Evolutionary conservation across 257 asterid species (phyloP).

Genomic region (Solanum pennellii): DNA sequence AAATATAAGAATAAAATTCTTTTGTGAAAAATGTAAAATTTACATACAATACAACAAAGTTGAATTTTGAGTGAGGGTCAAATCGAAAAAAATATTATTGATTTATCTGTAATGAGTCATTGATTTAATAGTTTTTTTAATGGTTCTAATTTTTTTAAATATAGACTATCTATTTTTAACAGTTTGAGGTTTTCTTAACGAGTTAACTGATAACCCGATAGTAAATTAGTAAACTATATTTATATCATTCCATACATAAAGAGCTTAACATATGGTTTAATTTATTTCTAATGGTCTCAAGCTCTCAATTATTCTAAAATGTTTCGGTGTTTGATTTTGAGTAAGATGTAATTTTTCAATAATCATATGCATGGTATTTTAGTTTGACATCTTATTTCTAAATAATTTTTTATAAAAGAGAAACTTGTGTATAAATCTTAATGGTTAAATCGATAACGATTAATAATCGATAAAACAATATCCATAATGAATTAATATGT

Average conservation of each 20-base stretch:
- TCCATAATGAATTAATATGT: too few relatives aligned
- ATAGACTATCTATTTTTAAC: not conserved
- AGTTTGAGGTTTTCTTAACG: too few relatives aligned
- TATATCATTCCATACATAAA: too few relatives aligned
- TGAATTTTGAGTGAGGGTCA: not conserved
- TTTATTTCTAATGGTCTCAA: not conserved
- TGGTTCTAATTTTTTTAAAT: too few relatives aligned
- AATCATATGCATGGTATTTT: not conserved
- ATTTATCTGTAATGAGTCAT: too few relatives aligned
- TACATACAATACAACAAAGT: not conserved
- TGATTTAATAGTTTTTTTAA: too few relatives aligned
- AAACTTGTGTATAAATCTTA: too few relatives aligned
- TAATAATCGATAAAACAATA: too few relatives aligned
- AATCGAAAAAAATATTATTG: too few relatives aligned
- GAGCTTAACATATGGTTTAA: not conserved
- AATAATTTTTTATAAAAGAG: too few relatives aligned
- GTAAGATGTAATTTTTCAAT: not conserved
- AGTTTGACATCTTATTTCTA: not conserved
- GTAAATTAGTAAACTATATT: not conserved
- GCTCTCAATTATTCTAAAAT: not conserved
- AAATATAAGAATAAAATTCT: not conserved
- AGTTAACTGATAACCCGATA: accelerated
- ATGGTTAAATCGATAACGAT: not conserved
- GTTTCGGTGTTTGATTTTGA: too few relatives aligned
- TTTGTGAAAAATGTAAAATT: not conserved